These are phyloP conservation scores for Stylosanthes scabra DNA, from an alignment of 331 rosid species.

Conservation along the genomic window DNA sequence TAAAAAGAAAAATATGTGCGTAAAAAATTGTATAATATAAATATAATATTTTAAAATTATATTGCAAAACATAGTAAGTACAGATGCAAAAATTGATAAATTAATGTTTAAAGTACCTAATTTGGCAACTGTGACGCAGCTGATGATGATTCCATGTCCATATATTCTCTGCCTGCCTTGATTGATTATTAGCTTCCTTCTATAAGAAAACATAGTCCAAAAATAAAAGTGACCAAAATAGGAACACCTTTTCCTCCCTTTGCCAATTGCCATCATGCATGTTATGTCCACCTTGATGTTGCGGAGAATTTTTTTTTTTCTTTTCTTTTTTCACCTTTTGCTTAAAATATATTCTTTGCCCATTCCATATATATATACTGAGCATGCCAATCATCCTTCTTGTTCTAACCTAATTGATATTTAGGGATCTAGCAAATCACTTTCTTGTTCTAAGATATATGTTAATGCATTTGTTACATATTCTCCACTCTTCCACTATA, in stretches of 20 bases:
- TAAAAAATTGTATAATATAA: no score
- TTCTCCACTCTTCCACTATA: conserved; percentile 16
- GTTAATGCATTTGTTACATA: conserved; percentile 29
- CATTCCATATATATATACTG: conserved; percentile 45
- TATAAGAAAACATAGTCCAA: conserved; percentile 16
- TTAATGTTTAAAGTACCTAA: no score
- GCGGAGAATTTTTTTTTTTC: no score
- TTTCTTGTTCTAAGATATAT: neutral
- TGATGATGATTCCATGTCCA: conserved; percentile 43
- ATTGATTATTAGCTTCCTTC: conserved; percentile 31
- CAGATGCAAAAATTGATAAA: no score
- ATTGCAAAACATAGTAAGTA: no score
- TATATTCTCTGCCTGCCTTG: conserved; percentile 38
- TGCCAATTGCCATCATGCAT: conserved; percentile 30
- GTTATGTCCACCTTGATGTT: conserved; percentile 53
- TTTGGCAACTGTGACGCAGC: no score
- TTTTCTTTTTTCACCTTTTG: conserved; percentile 31
- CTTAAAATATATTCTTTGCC: conserved; percentile 47
- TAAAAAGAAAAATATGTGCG: no score
- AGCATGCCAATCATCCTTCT: neutral
- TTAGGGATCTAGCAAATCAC: neutral
- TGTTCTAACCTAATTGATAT: neutral
- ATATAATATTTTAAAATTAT: no score
- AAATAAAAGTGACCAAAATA: conserved; percentile 28
- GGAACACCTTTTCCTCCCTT: conserved; percentile 31